Base-by-base conservation (phyloP, 31 red algal species). In the Porphyra umbilicalis region DNA sequence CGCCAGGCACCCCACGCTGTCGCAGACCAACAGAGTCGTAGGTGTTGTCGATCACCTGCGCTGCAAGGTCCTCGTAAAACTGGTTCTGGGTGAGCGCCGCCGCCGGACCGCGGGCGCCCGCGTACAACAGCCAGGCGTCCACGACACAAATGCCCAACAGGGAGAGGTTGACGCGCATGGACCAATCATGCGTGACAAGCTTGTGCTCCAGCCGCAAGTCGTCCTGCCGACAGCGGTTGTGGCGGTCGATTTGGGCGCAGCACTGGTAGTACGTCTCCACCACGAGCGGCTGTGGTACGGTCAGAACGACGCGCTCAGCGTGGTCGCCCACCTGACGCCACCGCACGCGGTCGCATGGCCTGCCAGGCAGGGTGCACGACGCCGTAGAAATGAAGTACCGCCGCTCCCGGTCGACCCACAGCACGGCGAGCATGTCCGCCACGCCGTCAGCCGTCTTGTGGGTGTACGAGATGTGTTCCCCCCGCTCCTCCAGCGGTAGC, bases 151-250 rank as follows among this genome's bases (percentile, higher is more conserved):
- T 82, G 35, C 0, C 79, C 32, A 87, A 40, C 8, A 82, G 46
- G 35, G 80, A 83, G 18, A 46, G 42, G 42, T 46, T 46, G 42
- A 46, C 42, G 14, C 42, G 13, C 42, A 46, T 46, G 42, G 42
- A 46, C 42, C 42, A 46, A 46, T 46, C 8, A 16, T 46, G 42
- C 14, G n/a, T 30, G 46, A 82, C 68, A 29, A 88, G 46, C 37
- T 88, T 88, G 75, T 83, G 82, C 76, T 88, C 86, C 25, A 83
- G 20, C 6, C 46, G 38, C 33, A 83, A 76, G 76, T 83, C 81
- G 40, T 88, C 75, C 81, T 88, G 86, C 33, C 36, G n/a, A 33
- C 86, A 88, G 39, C 86, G 31, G 36, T 88, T 88, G 35, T 88
- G 67, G 34, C 79, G 77, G 34, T 79, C 80, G 78, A 88, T 88